Evolutionary conservation across 768 basidiomycete species (phyloP), one percentile per base, ranked within the genome.

Genomic region (Fomitopsis pulvina): DNA sequence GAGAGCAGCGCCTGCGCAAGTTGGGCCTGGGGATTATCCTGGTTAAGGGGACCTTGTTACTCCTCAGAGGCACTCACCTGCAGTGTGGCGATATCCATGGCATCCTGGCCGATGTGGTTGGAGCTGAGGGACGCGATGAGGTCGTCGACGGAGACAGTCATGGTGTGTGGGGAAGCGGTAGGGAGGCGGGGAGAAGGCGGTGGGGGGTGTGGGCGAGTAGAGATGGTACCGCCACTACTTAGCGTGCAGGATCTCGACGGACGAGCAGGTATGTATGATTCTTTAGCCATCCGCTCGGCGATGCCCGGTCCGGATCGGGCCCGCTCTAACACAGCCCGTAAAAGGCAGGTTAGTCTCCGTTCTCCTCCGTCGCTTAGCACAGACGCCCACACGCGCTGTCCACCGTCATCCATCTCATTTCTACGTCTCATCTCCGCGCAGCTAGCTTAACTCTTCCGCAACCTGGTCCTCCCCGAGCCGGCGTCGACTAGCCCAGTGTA

Each of bases 51-150:
- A n/a, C n/a, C n/a, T n/a, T n/a, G n/a, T n/a, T n/a, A n/a, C n/a
- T n/a, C n/a, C 28, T 34, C 18, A 22, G 45, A 44, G 34, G 37
- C 9, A 45, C 52, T 22, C 56, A 77, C 75, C 69, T 77, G 74
- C 12, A 77, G 68, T 22, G 69, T 62, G 41, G 72, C 72, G 52
- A 77, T 66, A 63, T 77, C 77, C 12, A 70, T 66, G n/a, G 74
- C 74, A 56, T 77, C 75, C 56, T 77, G 77, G 52, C 74, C 74
- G 60, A 77, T 74, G 68, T 77, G 75, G 60, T 67, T 73, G 2
- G 69, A 57, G 38, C 63, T 67, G 57, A 77, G 54, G 10, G 75
- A 76, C 20, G 74, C 67, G 47, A 77, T 70, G 58, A 77, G 77
- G 66, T 77, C 75, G 60, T 77, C 75, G 30, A 77, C 66, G 41